Evolutionary conservation across 73 alveolate genomes (phyloP).

Genomic region (Paramecium primaurelia): DNA sequence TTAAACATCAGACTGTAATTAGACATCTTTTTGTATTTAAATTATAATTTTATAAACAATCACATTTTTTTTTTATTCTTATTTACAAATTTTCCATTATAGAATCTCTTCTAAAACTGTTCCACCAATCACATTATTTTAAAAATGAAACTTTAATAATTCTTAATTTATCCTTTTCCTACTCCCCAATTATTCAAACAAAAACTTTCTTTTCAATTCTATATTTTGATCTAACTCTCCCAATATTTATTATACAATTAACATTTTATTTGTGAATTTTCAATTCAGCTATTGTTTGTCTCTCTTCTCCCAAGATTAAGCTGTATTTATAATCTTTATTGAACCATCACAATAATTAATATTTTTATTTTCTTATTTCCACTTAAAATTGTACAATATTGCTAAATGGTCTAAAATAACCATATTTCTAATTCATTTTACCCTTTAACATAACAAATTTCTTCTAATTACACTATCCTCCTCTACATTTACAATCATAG

Average conservation of each 20-base stretch:
- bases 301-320: background rate
- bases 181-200: background rate
- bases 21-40: constrained; percentile 50
- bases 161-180: background rate
- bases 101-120: background rate
- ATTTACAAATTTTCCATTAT: background rate
- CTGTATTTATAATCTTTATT: background rate
- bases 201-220: background rate
- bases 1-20: constrained; percentile 62
- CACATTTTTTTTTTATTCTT: background rate
- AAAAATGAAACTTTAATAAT: background rate
- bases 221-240: background rate
- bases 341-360: background rate
- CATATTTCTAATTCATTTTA: constrained; percentile 26
- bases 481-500: background rate
- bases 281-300: background rate
- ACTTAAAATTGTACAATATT: background rate
- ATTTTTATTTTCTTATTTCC: background rate
- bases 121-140: background rate
- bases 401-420: background rate
- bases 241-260: background rate
- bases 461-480: background rate
- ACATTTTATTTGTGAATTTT: constrained; percentile 12
- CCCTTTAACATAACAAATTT: background rate
- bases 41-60: background rate